Base-by-base conservation (phyloP, 192 early-diverging fungal species). In the Backusella circina region DNA sequence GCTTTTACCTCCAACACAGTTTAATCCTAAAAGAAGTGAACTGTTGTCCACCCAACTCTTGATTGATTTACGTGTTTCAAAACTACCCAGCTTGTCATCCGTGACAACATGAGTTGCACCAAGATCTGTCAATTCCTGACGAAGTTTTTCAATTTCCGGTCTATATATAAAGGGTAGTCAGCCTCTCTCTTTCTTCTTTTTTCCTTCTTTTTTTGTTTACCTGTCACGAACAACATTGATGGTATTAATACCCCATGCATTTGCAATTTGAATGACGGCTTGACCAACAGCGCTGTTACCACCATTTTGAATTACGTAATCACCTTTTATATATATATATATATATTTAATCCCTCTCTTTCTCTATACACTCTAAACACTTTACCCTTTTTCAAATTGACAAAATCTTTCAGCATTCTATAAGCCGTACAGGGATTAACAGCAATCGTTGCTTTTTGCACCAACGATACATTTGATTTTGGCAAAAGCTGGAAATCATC, bases 221-320 rank as follows among this genome's bases (percentile, higher is more conserved):
- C 91, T 83, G 64, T 93, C 87, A 30, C 97, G 86, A 33, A 99
- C 89, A 57, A 98, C 90, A 75, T 97, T 98, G 57, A 98, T 91
- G 0, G 95, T 96, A 23, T 91, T 92, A 23, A 95, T 67, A 3
- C 90, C 91, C 87, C 91, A 86, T 4, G 85, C 79, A 2, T 90
- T 85, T 0, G 95, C 94, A 36, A 99, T 76, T 78, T 98, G 96
- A 75, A 98, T 95, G 1, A 98, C 95, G 3, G 91, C 85, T 75
- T 95, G 94, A 0, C 97, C 97, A 16, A 99, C 97, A 4, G 90
- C 94, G 50, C 92, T 94, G 80, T 97, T 99, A n/a, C 92, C 97
- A 0, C 91, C 96, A 74, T 97, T 97, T 77, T 99, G 97, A 61
- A 99, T 90, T 5, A 99, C 85, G 65, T 85, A 94, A 79, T 97